Conservation (phyloP, 2,329 filamentous ascomycete genomes). For the Corinectria fuckeliana region DNA sequence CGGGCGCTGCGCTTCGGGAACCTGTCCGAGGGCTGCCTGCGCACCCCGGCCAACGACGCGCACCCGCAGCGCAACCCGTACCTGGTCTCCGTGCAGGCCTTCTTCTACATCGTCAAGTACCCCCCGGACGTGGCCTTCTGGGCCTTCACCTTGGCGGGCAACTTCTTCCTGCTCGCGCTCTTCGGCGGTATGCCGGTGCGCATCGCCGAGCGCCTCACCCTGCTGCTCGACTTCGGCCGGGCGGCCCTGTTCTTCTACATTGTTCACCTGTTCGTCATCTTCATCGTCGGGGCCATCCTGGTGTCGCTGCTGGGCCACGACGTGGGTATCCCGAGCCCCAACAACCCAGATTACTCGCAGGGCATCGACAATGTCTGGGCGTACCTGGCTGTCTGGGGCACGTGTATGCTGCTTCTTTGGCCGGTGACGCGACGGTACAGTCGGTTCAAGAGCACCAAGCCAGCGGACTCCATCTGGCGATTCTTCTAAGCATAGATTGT, state of each 20-base stretch:
- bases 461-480: slow-evolving; percentile 53
- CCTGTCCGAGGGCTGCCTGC: slow-evolving; percentile 51
- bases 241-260: slow-evolving; percentile 56
- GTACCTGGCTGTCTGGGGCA: slow-evolving; percentile 47
- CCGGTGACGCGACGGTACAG: slow-evolving; percentile 51
- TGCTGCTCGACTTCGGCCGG: slow-evolving; percentile 53
- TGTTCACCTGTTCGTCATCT: slow-evolving; percentile 45
- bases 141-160: slow-evolving; percentile 48
- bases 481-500: slow-evolving; percentile 46
- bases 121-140: slow-evolving; percentile 55
- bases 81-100: slow-evolving; percentile 48
- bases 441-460: slow-evolving; percentile 50
- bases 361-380: slow-evolving; percentile 48
- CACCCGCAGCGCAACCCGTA: slow-evolving; percentile 48
- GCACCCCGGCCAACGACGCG: slow-evolving; percentile 45
- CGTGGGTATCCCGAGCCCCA: slow-evolving; percentile 34
- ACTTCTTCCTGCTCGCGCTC: slow-evolving; percentile 47
- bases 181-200: slow-evolving; percentile 44
- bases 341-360: slow-evolving; percentile 32
- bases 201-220: slow-evolving; percentile 40
- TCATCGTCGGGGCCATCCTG: slow-evolving; percentile 35
- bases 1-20: slow-evolving; percentile 51
- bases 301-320: slow-evolving; percentile 45
- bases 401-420: slow-evolving; percentile 47
- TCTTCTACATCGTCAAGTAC: slow-evolving; percentile 56